Evolutionary conservation across 2,329 filamentous ascomycete genomes (phyloP), one percentile per base, ranked within the genome.

Genomic region (Paecilomyces sp.): DNA sequence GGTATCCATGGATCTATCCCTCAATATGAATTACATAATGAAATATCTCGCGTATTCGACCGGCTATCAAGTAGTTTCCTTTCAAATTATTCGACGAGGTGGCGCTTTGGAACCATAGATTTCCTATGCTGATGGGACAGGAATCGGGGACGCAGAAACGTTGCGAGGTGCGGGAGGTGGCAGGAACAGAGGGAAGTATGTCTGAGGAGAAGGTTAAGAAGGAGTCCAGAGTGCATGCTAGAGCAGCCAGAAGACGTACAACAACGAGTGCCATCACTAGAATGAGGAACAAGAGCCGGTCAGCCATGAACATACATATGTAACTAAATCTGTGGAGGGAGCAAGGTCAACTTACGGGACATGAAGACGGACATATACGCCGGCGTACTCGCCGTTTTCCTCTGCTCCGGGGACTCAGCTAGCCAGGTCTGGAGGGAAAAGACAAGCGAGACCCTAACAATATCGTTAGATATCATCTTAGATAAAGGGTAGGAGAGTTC

Each of bases 361-460:
- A 95, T 94, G 74, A 87, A 83, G 59, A 94, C 86, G 59, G 86
- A 87, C 76, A 94, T 88, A 72, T 85, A 86, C 57, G 81, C 84
- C 2, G 92, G 91, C 4, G 90, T 92, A 54, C 81, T 78, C 28
- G 85, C 77, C 61, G 77, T 87, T 73, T 85, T 87, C 76, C 74
- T 77, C 64, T 81, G 77, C 31, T 80, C 76, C n/a, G 76, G 71
- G 25, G 74, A 76, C 66, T 81, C 79, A 36, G 75, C 76, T 55
- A 81, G 69, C 79, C 79, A 81, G 47, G 72, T 74, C 63, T 81
- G 77, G 53, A 81, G 73, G 9, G 79, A 74, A 60, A 79, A 77
- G 47, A 81, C 73, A 57, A 81, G 72, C 4, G 79, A 72, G 36
- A 79, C 74, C 79, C 79, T 81, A 56, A 55, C 22, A n/a, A 12